phyloP scores from a whole-genome alignment of 1,139 yeast genomes.

The Citeromyces hawaiiensis region DNA sequence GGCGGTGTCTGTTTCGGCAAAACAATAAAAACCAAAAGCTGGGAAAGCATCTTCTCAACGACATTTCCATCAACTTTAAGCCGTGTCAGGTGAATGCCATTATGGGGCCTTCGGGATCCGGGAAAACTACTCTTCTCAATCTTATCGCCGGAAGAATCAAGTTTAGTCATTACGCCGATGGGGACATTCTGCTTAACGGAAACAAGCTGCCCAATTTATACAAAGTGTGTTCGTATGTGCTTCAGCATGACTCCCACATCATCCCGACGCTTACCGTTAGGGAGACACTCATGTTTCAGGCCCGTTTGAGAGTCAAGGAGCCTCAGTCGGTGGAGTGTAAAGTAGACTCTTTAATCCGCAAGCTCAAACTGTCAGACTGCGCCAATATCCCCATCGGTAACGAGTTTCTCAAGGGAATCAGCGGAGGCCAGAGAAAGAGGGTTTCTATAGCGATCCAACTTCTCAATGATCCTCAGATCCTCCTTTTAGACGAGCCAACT shows the following conservation, averaged over 20 bases:
- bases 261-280: conserved; percentile 55
- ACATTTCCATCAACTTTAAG: conserved; percentile 38
- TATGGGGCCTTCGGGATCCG: conserved; percentile 77
- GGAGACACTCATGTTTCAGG: conserved; percentile 59
- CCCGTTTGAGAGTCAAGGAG: conserved; percentile 37
- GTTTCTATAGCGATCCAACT: conserved; percentile 65
- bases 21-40: conserved; percentile 2
- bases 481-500: conserved; percentile 70
- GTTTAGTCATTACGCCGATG: conserved; percentile 21
- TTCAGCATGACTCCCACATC: conserved; percentile 62
- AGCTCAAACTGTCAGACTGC: conserved; percentile 58
- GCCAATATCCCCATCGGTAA: conserved; percentile 63
- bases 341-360: conserved; percentile 33
- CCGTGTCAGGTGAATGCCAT: conserved; percentile 57
- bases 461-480: conserved; percentile 46
- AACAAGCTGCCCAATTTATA: conserved; percentile 13
- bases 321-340: conserved; percentile 9
- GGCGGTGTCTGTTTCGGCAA: not conserved
- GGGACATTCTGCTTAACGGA: conserved; percentile 27
- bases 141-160: conserved; percentile 43
- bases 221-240: conserved; percentile 41
- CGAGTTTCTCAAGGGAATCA: conserved; percentile 53
- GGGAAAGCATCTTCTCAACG: conserved; percentile 17
- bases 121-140: conserved; percentile 58
- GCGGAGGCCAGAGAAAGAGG: conserved; percentile 72